Conservation (phyloP, 2,329 filamentous ascomycete species). For the Helicocarpus griseus region DNA sequence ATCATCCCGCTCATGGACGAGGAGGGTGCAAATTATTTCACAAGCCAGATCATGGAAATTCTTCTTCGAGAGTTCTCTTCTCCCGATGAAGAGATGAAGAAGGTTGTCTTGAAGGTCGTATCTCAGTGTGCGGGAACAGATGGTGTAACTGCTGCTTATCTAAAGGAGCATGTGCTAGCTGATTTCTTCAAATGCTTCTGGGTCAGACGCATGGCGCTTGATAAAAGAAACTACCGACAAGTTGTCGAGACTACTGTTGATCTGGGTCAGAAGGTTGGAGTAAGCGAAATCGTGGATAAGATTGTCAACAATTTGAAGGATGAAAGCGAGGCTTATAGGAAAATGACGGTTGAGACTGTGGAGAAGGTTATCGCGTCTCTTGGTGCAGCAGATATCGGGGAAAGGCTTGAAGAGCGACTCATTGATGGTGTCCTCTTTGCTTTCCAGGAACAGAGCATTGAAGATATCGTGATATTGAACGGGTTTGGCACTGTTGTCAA, state of each 20-base stretch:
- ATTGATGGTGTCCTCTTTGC: slow-evolving; percentile 92
- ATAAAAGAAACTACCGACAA: slow-evolving; percentile 95
- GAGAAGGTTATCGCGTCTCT: slow-evolving; percentile 93
- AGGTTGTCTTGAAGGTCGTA: slow-evolving; percentile 94
- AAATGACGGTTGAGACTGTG: slow-evolving; percentile 97
- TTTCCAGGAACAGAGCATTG: slow-evolving; percentile 96
- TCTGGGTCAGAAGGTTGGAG: slow-evolving; percentile 94
- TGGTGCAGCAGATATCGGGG: slow-evolving; percentile 86
- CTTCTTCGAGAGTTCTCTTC: slow-evolving; percentile 90
- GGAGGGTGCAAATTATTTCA: slow-evolving; percentile 99
- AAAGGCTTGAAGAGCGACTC: slow-evolving; percentile 82
- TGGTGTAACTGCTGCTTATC: slow-evolving; percentile 85
- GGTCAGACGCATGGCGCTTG: slow-evolving; percentile 92
- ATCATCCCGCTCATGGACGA: slow-evolving; percentile 99
- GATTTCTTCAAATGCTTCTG: slow-evolving; percentile 99
- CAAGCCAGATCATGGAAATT: slow-evolving; percentile 97
- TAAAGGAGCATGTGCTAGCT: slow-evolving; percentile 88
- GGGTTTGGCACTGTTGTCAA: slow-evolving; percentile 98
- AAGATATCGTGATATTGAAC: slow-evolving; percentile 92
- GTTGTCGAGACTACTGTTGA: slow-evolving; percentile 98
- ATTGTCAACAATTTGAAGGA: slow-evolving; percentile 96
- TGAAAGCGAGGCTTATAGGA: slow-evolving; percentile 93
- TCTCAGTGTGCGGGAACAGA: slow-evolving; percentile 92
- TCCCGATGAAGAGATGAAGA: slow-evolving; percentile 99
- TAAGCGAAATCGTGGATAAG: slow-evolving; percentile 84